Base-by-base conservation (phyloP, 768 basidiomycete species). In the Termitomyces sp. region DNA sequence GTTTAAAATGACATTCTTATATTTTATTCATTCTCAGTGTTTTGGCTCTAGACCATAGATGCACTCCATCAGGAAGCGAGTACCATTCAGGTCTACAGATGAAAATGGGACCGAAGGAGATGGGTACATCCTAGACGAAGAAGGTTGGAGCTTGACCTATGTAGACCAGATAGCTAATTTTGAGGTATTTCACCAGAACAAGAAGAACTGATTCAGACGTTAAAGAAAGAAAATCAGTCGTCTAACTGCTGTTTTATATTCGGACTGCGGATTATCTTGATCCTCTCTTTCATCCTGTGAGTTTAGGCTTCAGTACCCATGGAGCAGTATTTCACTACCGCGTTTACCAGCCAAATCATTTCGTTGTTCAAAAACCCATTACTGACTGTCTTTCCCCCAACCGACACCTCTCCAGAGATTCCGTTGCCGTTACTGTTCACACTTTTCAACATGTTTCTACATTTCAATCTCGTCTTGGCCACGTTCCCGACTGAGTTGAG, bases 331-430 rank as follows among this genome's bases (percentile, higher is more conserved):
- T 41, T 58, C 40, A 30, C 37, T 19, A 49, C n/a, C 50, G 54
- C 35, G 50, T 54, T 17, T 21, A 17, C 7, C 58, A 85, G 84
- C 32, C 79, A 83, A 54, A n/a, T 83, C 39, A 62, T 78, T 3
- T 82, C 77, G 61, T 64, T 80, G 28, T 64, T 77, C 61, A 63
- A 59, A 23, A 86, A 77, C 56, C 84, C 83, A 12, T 64, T 85
- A 19, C 66, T 79, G 52, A 65, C 64, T 12, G 63, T 83, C 27
- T 74, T 79, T 60, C 78, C 77, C 8, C 63, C 68, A 25, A 53
- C 56, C 6, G 52, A 56, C 34, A 50, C 54, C 23, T 55, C 67
- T 11, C 54, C 63, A 7, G 72, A 79, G 11, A 71, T 83, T 19
- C 78, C 79, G 44, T 68, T 79, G 40, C 75, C 78, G 14, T 66